Conservation (phyloP, 1,284 basidiomycete genomes). For the Ceratobasidium theobromae region DNA sequence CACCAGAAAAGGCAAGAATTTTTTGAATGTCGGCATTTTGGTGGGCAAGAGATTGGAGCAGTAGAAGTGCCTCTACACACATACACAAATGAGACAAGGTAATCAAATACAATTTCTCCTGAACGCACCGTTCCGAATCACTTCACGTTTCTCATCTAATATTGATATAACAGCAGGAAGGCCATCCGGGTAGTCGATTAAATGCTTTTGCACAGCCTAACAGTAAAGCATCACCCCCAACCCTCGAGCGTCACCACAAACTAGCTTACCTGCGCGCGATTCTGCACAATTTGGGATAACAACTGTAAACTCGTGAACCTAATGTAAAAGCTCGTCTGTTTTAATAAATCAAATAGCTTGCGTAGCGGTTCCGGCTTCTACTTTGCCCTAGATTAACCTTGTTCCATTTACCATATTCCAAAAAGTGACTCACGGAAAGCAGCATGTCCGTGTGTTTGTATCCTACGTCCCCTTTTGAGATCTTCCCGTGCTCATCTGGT, state of each 20-base stretch:
- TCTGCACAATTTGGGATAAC: conserved; percentile 74
- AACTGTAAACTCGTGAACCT: conserved; percentile 87
- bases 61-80: conserved; percentile 71
- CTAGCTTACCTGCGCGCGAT: conserved; percentile 58
- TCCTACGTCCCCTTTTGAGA: conserved; percentile 59
- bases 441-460: conserved; percentile 73
- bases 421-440: conserved; percentile 47
- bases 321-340: conserved; percentile 77
- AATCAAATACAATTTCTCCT: conserved; percentile 43
- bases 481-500: conserved; percentile 33
- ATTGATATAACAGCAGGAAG: conserved; percentile 65
- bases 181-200: conserved; percentile 80
- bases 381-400: neutral
- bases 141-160: conserved; percentile 79
- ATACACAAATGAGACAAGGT: conserved; percentile 37
- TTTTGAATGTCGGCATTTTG: conserved; percentile 96
- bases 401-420: neutral
- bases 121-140: conserved; percentile 75
- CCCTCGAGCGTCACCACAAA: neutral
- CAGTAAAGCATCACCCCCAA: neutral
- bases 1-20: conserved; percentile 94
- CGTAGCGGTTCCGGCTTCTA: conserved; percentile 63
- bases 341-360: conserved; percentile 82
- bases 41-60: conserved; percentile 79
- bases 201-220: conserved; percentile 76